Conservation (phyloP, 2,329 filamentous ascomycete species). For the Dissoconium aciculare region DNA sequence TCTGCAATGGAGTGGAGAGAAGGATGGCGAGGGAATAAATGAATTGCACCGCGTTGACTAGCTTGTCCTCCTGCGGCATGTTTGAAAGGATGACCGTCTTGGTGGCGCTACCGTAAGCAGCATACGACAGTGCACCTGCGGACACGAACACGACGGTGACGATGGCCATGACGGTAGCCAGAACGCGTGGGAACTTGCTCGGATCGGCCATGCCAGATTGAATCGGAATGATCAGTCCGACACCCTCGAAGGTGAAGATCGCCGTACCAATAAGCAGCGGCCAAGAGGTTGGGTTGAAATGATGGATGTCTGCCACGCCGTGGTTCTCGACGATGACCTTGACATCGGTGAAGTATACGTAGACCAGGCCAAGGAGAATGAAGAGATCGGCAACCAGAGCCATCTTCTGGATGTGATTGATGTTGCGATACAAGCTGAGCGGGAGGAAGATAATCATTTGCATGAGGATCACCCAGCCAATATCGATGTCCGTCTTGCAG, state of each 20-base stretch:
- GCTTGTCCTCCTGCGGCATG: conserved; percentile 83
- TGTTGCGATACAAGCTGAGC: conserved; percentile 84
- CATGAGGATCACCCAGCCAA: conserved; percentile 81
- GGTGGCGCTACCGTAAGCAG: conserved; percentile 85
- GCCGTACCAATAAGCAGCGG: conserved; percentile 96
- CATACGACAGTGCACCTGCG: conserved; percentile 88
- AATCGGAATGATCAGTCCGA: conserved; percentile 93
- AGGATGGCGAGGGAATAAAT: conserved; percentile 97
- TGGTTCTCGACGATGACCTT: conserved; percentile 58
- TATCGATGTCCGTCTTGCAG: conserved; percentile 70
- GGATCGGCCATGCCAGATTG: conserved; percentile 94
- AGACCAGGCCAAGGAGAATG: conserved; percentile 80
- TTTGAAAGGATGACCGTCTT: conserved; percentile 95
- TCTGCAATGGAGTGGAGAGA: conserved; percentile 84
- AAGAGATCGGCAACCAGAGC: conserved; percentile 88
- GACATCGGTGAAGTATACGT: conserved; percentile 92
- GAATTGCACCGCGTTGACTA: conserved; percentile 92
- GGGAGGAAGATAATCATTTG: conserved; percentile 93
- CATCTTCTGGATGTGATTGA: conserved; percentile 91
- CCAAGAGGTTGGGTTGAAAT: conserved; percentile 87
- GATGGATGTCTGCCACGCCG: conserved; percentile 69
- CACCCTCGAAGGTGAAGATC: conserved; percentile 97
- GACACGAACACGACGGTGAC: conserved; percentile 82
- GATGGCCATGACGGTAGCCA: conserved; percentile 83
- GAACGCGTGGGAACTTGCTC: conserved; percentile 74